Percentiles rank a stretch among this genome's conserved stretches.
Evolutionary conservation across 176 grass and related monocot species (phyloP).

Genomic region (Echinochloa phyllopogon): DNA sequence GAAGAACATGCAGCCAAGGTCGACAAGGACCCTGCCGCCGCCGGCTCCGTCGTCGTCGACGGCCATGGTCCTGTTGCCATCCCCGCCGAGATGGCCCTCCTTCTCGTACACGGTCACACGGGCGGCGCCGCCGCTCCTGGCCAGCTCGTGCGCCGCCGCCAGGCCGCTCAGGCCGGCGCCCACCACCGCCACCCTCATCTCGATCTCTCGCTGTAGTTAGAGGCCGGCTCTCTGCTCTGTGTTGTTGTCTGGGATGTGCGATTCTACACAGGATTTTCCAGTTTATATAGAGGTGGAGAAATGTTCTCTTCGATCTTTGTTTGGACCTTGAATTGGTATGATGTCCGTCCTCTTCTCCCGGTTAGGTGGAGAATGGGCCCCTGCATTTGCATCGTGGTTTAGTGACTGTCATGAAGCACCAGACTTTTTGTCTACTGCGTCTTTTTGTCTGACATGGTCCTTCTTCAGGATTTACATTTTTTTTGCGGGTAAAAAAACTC

Average conservation of each 20-base stretch:
- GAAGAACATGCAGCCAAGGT: background rate
- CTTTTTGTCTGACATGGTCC: no score
- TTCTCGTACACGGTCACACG: conserved; percentile 62
- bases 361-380: no score
- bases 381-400: no score
- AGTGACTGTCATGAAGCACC: no score
- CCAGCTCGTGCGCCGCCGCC: conserved; percentile 50
- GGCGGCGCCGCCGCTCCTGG: conserved; percentile 40
- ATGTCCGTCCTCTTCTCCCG: no score
- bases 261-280: background rate
- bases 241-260: background rate
- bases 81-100: conserved; percentile 59
- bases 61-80: conserved; percentile 46
- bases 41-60: background rate
- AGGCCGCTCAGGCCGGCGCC: conserved; percentile 59
- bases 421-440: no score
- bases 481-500: no score
- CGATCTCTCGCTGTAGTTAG: background rate
- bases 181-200: conserved; percentile 61
- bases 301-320: no score
- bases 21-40: background rate
- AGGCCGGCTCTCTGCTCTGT: no score
- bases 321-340: no score
- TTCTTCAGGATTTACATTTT: no score
- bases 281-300: background rate